Percentiles rank a stretch among this genome's conserved stretches.
Evolutionary conservation across 106 monocot genomes (phyloP).

Genomic region (Apostasia shenzhenica): DNA sequence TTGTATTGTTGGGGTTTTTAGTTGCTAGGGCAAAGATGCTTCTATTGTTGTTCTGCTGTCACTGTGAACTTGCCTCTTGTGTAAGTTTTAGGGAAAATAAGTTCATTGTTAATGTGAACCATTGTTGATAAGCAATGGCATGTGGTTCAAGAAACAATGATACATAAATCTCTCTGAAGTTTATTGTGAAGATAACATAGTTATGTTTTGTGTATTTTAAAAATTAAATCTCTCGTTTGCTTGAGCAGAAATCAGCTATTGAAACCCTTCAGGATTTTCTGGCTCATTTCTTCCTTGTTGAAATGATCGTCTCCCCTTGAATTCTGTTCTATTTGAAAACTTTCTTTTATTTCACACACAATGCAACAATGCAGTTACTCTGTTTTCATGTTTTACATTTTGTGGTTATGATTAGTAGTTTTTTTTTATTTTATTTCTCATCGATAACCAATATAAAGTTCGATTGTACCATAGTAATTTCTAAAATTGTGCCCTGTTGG

Average conservation of each 20-base stretch:
- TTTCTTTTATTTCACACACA: neutral
- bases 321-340: neutral
- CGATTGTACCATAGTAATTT: no score
- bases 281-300: neutral
- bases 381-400: no score
- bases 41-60: constrained; percentile 4
- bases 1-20: neutral
- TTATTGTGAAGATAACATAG: neutral
- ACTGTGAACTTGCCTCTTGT: neutral
- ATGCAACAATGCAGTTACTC: no score
- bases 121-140: neutral
- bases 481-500: neutral
- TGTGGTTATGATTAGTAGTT: no score
- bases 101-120: constrained; percentile 3
- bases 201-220: neutral
- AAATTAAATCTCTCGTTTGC: no score
- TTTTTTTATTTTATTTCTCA: no score
- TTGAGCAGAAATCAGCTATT: no score
- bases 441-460: no score
- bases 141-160: constrained; percentile 25
- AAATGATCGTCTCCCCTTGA: neutral
- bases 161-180: neutral
- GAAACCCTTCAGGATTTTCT: neutral
- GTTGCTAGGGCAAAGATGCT: neutral
- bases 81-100: constrained; percentile 1